A percentile compares a stretch with the other conserved stretches of the same genome.
Conservation (phyloP, 805 yeast species). For the Pichia manshurica region DNA sequence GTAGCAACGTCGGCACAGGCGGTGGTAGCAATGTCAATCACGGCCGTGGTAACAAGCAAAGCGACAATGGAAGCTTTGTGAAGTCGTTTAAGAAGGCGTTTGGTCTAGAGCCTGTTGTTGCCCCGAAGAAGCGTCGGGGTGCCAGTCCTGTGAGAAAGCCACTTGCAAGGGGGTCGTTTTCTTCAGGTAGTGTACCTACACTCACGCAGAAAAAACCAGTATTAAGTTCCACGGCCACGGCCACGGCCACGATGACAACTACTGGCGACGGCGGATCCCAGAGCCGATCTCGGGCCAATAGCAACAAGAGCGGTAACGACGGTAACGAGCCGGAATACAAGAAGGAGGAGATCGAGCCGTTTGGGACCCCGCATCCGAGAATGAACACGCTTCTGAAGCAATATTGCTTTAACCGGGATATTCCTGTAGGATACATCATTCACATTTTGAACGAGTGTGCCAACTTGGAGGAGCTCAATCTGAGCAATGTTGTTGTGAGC, state of each 20-base stretch:
- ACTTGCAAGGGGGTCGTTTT: not conserved
- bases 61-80: conserved; percentile 1
- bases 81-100: conserved; percentile 10
- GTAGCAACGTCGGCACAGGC: too few species aligned
- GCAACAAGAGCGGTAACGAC: not conserved
- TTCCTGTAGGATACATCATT: conserved; percentile 72
- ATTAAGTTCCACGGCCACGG: too few species aligned
- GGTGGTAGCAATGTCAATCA: not conserved
- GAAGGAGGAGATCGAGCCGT: conserved; percentile 24
- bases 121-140: not conserved
- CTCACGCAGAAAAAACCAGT: too few species aligned
- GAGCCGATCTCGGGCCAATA: not conserved
- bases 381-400: conserved; percentile 55
- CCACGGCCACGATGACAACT: too few species aligned
- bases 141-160: not conserved
- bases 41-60: not conserved
- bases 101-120: conserved; percentile 2
- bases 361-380: conserved; percentile 46
- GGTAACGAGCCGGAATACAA: too few species aligned
- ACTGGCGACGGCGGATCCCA: too few species aligned
- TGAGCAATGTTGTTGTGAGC: conserved; percentile 59
- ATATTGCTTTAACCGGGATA: conserved; percentile 63
- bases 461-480: conserved; percentile 47
- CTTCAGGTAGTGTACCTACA: not conserved
- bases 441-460: conserved; percentile 67